Evolutionary conservation across 345 rosid species (phyloP), one percentile per base, ranked within the genome.

Genomic region (Linum trigynum): DNA sequence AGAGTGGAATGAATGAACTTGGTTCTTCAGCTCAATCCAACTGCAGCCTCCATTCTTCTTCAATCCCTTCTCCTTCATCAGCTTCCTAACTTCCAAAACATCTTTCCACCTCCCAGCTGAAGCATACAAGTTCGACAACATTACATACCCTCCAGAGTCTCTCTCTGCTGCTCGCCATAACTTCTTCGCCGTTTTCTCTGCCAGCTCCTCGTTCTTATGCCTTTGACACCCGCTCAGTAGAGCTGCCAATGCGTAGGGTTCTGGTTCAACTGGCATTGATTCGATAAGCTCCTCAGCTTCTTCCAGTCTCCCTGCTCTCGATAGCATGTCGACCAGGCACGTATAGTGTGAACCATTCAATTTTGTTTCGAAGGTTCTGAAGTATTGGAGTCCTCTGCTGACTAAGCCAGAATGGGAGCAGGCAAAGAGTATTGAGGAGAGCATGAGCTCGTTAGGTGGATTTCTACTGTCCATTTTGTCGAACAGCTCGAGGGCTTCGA

Each of bases 81-180:
- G 23, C 55, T 75, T 81, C 77, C 90, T 62, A 23, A 83, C 64
- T 2, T 73, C 73, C 65, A 75, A 43, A 55, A 74, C 87, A 66
- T 83, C 84, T 38, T 8, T 56, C 90, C 90, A 83, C 66, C 78
- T 78, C 61, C 87, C 85, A 40, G 80, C 77, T 16, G 86, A 81
- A 56, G 87, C 87, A 57, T 81, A 78, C n/a, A 85, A 69, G 66
- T 85, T 85, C 1, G 87, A 85, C 75, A 85, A 63, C 73, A 83
- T 67, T 4, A 83, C 78, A 36, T 73, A 81, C 17, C 75, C 80
- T 4, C 72, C 79, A 2, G 84, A 66, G 48, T 68, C 75, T 63
- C 74, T 66, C n/a, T 71, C 79, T 15, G 71, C 76, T 59, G 72
- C 51, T 66, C 72, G 60, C 45, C 72, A 71, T 3, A 85, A 85